phyloP scores from a whole-genome alignment of 73 alveolate genomes.

The Paramecium caudatum region DNA sequence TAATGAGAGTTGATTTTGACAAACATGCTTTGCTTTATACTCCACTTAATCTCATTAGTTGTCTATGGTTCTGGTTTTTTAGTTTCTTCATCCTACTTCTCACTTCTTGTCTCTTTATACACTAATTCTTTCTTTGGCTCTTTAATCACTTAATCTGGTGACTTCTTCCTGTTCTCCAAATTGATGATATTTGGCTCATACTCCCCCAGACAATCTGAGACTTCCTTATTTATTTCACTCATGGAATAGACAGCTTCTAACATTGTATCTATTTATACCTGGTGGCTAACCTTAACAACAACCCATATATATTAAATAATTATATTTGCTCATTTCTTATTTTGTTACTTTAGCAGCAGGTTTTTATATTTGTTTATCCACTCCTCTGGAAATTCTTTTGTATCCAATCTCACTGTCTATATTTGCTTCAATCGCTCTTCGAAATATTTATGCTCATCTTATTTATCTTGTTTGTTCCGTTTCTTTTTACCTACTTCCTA shows the following conservation, averaged over 20 bases:
- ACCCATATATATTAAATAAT: slow-evolving; percentile 22
- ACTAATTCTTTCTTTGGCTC: slow-evolving; percentile 24
- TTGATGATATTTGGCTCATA: slow-evolving; percentile 20
- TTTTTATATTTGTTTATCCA: slow-evolving; percentile 1
- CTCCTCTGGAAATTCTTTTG: slow-evolving; percentile 39
- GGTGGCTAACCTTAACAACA: not conserved
- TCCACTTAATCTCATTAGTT: slow-evolving; percentile 44
- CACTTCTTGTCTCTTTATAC: slow-evolving; percentile 24
- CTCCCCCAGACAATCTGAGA: not conserved
- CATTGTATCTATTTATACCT: too few relatives aligned
- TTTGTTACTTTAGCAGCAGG: slow-evolving; percentile 29
- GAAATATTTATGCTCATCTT: slow-evolving; percentile 23
- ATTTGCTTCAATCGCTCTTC: slow-evolving; percentile 32
- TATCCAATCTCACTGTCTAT: not conserved
- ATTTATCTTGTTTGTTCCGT: slow-evolving; percentile 33
- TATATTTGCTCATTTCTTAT: slow-evolving; percentile 37
- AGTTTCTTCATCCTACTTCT: slow-evolving; percentile 18
- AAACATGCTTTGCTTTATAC: slow-evolving; percentile 50
- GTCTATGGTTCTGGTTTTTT: not conserved
- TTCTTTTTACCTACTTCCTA: slow-evolving; percentile 2
- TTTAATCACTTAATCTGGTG: slow-evolving; percentile 1
- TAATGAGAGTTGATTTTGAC: slow-evolving; percentile 49
- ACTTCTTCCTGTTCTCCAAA: not conserved
- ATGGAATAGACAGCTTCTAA: too few relatives aligned
- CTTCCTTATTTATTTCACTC: slow-evolving; percentile 14